Evolutionary conservation across 2,329 filamentous ascomycete genomes (phyloP).

Genomic region (Alternaria sp.): DNA sequence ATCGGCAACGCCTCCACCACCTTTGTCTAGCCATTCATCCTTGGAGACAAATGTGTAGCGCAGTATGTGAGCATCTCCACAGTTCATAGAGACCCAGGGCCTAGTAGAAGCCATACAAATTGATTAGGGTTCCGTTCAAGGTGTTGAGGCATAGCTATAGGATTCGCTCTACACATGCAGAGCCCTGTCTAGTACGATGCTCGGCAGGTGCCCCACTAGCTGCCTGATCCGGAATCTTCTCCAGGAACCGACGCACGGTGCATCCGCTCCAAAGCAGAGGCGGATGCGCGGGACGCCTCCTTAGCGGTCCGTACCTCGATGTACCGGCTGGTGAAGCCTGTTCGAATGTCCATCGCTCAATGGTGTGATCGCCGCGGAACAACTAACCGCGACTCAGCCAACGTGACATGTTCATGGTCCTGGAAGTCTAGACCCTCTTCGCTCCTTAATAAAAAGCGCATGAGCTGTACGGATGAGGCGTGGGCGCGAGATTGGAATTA

Average conservation of each 20-base stretch:
- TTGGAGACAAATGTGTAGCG: background rate
- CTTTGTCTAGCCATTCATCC: background rate
- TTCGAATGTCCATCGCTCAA: background rate
- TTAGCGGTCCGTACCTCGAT: slow-evolving; percentile 5
- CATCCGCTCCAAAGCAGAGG: background rate
- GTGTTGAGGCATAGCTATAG: background rate
- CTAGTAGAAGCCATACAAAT: background rate
- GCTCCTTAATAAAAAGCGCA: background rate
- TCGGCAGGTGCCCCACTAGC: slow-evolving; percentile 4
- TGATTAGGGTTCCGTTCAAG: background rate
- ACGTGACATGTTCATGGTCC: background rate
- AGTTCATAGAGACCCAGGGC: background rate
- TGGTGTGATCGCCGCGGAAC: background rate
- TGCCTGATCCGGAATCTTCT: background rate
- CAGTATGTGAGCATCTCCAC: background rate
- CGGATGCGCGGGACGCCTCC: background rate
- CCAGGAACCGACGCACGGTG: background rate
- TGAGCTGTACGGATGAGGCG: background rate
- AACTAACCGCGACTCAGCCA: background rate
- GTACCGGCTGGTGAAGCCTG: background rate
- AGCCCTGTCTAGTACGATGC: background rate
- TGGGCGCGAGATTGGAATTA: background rate
- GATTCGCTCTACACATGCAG: background rate
- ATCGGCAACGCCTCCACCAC: background rate
- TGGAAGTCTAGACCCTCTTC: background rate